These are phyloP conservation scores for Daldinia grandis DNA, from an alignment of 495 filamentous ascomycete genomes.

Conservation along the genomic window DNA sequence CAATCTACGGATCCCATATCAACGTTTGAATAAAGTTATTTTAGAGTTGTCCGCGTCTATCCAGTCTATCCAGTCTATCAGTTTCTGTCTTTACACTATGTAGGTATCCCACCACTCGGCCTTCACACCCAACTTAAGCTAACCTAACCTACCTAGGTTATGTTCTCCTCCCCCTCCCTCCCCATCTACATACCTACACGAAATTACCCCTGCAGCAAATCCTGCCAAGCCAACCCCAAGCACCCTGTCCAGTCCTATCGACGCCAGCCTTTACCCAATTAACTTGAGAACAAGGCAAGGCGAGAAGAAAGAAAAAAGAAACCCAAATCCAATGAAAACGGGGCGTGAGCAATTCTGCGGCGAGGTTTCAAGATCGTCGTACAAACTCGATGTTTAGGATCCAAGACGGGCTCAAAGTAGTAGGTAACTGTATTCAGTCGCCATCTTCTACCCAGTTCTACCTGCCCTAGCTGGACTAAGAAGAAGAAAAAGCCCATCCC, in stretches of 20 bases:
- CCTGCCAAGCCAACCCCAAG: constrained; percentile 23
- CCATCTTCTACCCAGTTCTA: not conserved
- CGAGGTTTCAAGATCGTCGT: not conserved
- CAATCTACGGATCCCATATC: not conserved
- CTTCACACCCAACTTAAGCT: no score
- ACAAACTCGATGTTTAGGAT: not conserved
- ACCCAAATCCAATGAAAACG: constrained; percentile 7
- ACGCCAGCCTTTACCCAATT: constrained; percentile 15
- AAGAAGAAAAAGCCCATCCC: not conserved
- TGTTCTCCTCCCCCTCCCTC: no score
- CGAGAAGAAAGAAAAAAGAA: not conserved
- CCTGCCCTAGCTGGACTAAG: not conserved
- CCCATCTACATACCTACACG: not conserved
- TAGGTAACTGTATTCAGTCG: not conserved
- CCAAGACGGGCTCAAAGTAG: not conserved
- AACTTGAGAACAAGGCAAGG: constrained; percentile 27
- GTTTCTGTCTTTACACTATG: not conserved
- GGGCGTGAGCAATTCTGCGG: not conserved
- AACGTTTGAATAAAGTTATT: constrained; percentile 39
- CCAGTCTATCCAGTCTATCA: not conserved
- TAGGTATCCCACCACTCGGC: constrained; percentile 5
- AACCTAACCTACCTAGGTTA: no score
- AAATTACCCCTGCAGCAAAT: constrained; percentile 32
- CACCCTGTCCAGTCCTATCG: not conserved
- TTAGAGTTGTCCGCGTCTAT: constrained; percentile 29